Percentiles rank a stretch among this genome's conserved stretches.
Conservation (phyloP, 192 early-diverging fungal species). For the Gamsiella multidivaricata region DNA sequence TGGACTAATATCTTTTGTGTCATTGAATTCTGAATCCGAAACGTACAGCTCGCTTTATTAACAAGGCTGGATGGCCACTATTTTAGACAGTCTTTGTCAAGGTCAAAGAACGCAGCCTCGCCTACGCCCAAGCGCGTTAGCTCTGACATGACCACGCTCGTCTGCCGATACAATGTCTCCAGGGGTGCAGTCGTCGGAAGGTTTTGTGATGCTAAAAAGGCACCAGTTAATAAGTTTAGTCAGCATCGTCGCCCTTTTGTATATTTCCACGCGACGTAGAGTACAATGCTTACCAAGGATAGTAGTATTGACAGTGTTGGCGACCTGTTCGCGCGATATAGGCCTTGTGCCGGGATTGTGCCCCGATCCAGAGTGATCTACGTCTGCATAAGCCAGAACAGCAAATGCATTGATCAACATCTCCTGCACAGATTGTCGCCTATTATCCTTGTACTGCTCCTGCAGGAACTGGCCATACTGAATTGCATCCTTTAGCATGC, state of each 20-base stretch:
- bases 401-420: conserved; percentile 71
- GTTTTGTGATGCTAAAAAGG: conserved; percentile 64
- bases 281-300: conserved; percentile 68
- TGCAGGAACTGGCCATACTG: conserved; percentile 65
- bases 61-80: too few species aligned
- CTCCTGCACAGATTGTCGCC: conserved; percentile 17
- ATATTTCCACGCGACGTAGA: too few species aligned
- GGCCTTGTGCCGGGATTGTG: neutral
- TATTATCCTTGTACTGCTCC: conserved; percentile 58
- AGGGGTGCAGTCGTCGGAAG: conserved; percentile 67
- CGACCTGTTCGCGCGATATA: conserved; percentile 64
- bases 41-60: too few species aligned
- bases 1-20: too few species aligned
- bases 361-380: conserved; percentile 43
- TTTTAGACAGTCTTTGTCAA: conserved; percentile 53
- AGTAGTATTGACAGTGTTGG: conserved; percentile 73
- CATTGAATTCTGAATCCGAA: too few species aligned
- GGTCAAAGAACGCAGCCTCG: conserved; percentile 57
- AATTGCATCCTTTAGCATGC: conserved; percentile 53
- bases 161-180: conserved; percentile 61
- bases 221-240: neutral
- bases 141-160: conserved; percentile 44
- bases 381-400: conserved; percentile 76
- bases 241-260: too few species aligned
- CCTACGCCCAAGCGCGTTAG: conserved; percentile 49